These are phyloP conservation scores for Lomentospora prolificans DNA, from an alignment of 2,329 filamentous ascomycete species.

Conservation along the genomic window DNA sequence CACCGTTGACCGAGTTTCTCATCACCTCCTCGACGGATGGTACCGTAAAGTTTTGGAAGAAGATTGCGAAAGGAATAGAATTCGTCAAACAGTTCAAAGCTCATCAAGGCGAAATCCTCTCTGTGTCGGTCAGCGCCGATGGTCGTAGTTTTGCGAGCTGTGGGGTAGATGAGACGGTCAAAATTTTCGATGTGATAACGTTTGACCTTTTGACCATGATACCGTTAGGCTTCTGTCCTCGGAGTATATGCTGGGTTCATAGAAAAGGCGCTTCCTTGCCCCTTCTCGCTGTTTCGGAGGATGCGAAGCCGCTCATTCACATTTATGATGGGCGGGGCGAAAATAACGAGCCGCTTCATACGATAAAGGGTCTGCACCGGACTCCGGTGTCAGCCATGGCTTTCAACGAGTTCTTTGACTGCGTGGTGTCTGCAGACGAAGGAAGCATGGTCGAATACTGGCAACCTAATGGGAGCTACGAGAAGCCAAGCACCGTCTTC, in stretches of 20 bases:
- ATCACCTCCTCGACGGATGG: slow-evolving; percentile 91
- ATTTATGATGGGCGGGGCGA: slow-evolving; percentile 89
- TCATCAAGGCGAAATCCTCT: slow-evolving; percentile 74
- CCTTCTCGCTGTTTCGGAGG: slow-evolving; percentile 72
- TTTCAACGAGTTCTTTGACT: slow-evolving; percentile 83
- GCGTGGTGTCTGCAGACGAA: slow-evolving; percentile 81
- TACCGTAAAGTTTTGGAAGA: slow-evolving; percentile 99
- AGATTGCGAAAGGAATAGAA: slow-evolving; percentile 78
- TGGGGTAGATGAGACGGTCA: slow-evolving; percentile 67
- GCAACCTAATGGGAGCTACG: slow-evolving; percentile 69
- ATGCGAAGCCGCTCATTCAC: slow-evolving; percentile 59
- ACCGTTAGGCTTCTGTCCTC: slow-evolving; percentile 63
- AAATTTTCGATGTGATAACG: slow-evolving; percentile 74
- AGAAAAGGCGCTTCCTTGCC: slow-evolving; percentile 78
- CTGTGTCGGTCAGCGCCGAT: slow-evolving; percentile 78
- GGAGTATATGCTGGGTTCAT: slow-evolving; percentile 87
- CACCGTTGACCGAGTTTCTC: slow-evolving; percentile 85
- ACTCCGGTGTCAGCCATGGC: slow-evolving; percentile 74
- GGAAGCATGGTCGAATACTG: slow-evolving; percentile 96
- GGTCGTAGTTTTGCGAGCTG: slow-evolving; percentile 89
- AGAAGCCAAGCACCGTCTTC: slow-evolving; percentile 88
- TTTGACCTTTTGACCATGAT: slow-evolving; percentile 83
- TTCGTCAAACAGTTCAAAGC: slow-evolving; percentile 98
- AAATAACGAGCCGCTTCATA: slow-evolving; percentile 64
- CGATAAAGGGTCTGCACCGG: slow-evolving; percentile 69